Evolutionary conservation across 768 basidiomycete genomes (phyloP).

Genomic region (Pleurotus djamor): DNA sequence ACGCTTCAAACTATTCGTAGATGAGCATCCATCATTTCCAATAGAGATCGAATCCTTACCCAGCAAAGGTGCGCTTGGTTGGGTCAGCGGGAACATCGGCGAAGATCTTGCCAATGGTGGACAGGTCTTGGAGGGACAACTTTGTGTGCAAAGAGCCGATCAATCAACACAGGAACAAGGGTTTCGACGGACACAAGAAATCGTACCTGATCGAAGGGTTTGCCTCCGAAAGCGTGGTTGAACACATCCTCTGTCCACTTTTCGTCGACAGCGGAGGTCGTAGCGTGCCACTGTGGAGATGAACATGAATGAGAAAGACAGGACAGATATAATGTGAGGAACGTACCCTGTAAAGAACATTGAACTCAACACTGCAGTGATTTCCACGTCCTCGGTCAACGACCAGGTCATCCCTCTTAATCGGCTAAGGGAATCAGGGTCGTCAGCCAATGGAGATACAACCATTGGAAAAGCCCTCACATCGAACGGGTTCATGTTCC

Average conservation of each 20-base stretch:
- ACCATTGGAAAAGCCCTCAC: constrained; percentile 16
- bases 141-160: not conserved
- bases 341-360: constrained; percentile 40
- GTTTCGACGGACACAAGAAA: not conserved
- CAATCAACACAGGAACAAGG: not conserved
- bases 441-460: not conserved
- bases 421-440: constrained; percentile 19
- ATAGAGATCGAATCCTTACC: constrained; percentile 23
- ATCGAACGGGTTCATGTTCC: constrained; percentile 52
- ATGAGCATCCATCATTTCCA: not conserved
- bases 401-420: constrained; percentile 30
- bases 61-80: constrained; percentile 42
- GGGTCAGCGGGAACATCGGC: constrained; percentile 17
- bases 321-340: not conserved
- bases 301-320: not conserved
- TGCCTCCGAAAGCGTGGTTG: constrained; percentile 31
- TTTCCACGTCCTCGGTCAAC: constrained; percentile 59
- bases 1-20: constrained; percentile 37
- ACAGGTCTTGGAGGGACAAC: constrained; percentile 24
- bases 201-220: constrained; percentile 31
- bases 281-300: constrained; percentile 51
- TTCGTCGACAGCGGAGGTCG: constrained; percentile 44
- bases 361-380: constrained; percentile 70
- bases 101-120: constrained; percentile 14
- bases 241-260: constrained; percentile 51